Evolutionary conservation across 2,329 filamentous ascomycete species (phyloP).

Genomic region (Pezicula carpinea): DNA sequence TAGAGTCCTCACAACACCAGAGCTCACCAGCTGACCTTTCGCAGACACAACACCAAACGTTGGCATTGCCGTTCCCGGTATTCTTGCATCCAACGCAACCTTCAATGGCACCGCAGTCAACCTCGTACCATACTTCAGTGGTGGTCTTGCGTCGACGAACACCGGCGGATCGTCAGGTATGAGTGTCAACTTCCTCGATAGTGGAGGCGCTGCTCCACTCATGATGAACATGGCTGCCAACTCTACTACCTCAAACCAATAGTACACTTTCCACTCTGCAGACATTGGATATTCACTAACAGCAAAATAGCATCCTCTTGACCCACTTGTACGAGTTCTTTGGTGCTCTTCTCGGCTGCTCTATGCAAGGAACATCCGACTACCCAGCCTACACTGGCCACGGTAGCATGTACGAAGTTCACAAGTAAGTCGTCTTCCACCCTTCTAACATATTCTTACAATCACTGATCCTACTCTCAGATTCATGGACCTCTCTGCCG

Average conservation of each 20-base stretch:
- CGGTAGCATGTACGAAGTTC: constrained; percentile 45
- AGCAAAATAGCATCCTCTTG: constrained; percentile 34
- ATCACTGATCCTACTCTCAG: constrained; percentile 10
- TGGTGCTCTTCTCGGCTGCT: constrained; percentile 52
- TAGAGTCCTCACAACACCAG: neutral
- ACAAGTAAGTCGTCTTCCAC: constrained; percentile 33
- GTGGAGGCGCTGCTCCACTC: constrained; percentile 50
- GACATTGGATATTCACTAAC: neutral
- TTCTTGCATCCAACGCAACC: constrained; percentile 42
- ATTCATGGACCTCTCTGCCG: constrained; percentile 51
- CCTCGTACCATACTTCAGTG: constrained; percentile 56
- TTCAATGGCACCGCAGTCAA: constrained; percentile 49
- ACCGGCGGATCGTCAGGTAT: constrained; percentile 38
- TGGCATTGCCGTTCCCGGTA: constrained; percentile 49
- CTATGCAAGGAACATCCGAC: constrained; percentile 41
- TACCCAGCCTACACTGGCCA: constrained; percentile 45
- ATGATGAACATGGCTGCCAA: constrained; percentile 51
- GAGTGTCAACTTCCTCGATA: constrained; percentile 57
- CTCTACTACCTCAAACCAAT: constrained; percentile 46
- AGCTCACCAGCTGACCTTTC: constrained; percentile 1
- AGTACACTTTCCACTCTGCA: constrained; percentile 32
- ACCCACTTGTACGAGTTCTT: constrained; percentile 61
- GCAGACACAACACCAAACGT: constrained; percentile 50
- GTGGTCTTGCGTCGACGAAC: constrained; percentile 49
- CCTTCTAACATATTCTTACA: neutral